A percentile compares a stretch with the other conserved stretches of the same genome.
These are phyloP conservation scores for Chaetomium sp. DNA, from an alignment of 2,329 filamentous ascomycete genomes.

Conservation along the genomic window DNA sequence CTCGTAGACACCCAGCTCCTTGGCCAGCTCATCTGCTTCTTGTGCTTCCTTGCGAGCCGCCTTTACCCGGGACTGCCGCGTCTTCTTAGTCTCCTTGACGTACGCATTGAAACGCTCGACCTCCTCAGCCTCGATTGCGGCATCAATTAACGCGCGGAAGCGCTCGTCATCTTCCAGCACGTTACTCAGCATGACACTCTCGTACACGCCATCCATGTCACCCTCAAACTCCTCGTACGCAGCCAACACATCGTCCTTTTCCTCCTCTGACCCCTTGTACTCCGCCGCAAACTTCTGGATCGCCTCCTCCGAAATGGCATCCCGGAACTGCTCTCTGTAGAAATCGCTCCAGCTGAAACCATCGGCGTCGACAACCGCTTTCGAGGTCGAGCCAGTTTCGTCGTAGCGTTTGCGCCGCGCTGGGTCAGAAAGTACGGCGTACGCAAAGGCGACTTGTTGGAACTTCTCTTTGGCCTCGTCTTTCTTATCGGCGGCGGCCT, in stretches of 20 bases:
- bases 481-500: constrained; percentile 62
- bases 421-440: constrained; percentile 83
- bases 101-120: constrained; percentile 64
- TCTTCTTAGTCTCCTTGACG: constrained; percentile 63
- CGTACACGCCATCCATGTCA: constrained; percentile 70
- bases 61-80: constrained; percentile 52
- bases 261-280: constrained; percentile 84
- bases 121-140: constrained; percentile 65
- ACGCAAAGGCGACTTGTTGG: constrained; percentile 87
- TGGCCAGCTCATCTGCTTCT: constrained; percentile 69
- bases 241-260: constrained; percentile 67
- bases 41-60: constrained; percentile 59
- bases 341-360: constrained; percentile 89
- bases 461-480: constrained; percentile 72
- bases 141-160: constrained; percentile 73
- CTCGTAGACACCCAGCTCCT: constrained; percentile 67
- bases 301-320: constrained; percentile 65
- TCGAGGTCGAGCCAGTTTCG: constrained; percentile 78
- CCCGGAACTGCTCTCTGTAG: constrained; percentile 76
- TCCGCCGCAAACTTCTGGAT: constrained; percentile 69
- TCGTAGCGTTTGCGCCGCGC: constrained; percentile 81
- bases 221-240: constrained; percentile 71
- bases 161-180: constrained; percentile 78
- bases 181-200: constrained; percentile 79
- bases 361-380: constrained; percentile 68